Evolutionary conservation across 2,329 filamentous ascomycete genomes (phyloP).

Genomic region (Pseudogymnoascus sp.): DNA sequence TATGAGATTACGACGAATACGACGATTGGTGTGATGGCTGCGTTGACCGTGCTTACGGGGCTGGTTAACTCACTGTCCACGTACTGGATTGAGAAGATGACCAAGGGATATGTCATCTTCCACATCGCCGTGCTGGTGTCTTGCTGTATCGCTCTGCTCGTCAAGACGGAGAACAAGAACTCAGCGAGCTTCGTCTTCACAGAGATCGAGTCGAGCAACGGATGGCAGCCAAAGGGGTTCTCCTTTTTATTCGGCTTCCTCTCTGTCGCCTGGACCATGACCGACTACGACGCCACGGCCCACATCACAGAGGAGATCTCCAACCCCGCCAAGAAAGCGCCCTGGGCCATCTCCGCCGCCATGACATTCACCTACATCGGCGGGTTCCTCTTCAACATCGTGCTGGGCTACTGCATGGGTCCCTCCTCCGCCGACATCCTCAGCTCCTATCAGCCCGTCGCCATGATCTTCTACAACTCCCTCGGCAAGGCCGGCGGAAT

Average conservation of each 20-base stretch:
- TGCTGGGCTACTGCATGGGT: conserved; percentile 50
- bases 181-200: conserved; percentile 47
- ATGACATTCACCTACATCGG: conserved; percentile 48
- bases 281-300: conserved; percentile 42
- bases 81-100: conserved; percentile 50
- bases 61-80: conserved; percentile 48
- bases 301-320: conserved; percentile 46
- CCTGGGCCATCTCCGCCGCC: conserved; percentile 48
- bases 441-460: conserved; percentile 42
- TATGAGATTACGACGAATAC: conserved; percentile 40
- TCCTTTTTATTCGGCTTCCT: conserved; percentile 54
- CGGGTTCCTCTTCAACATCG: conserved; percentile 51
- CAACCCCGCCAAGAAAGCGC: conserved; percentile 42
- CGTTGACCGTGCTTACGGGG: conserved; percentile 42
- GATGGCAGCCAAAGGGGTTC: conserved; percentile 47
- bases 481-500: conserved; percentile 45
- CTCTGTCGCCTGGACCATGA: conserved; percentile 54
- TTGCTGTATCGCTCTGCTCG: conserved; percentile 44
- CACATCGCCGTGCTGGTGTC: conserved; percentile 45
- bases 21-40: conserved; percentile 48
- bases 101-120: conserved; percentile 49
- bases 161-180: conserved; percentile 43
- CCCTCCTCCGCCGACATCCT: conserved; percentile 34
- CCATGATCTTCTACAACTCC: conserved; percentile 50
- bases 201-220: conserved; percentile 41